Evolutionary conservation across 2,329 filamentous ascomycete species (phyloP).

Genomic region (Curvularia sp.): DNA sequence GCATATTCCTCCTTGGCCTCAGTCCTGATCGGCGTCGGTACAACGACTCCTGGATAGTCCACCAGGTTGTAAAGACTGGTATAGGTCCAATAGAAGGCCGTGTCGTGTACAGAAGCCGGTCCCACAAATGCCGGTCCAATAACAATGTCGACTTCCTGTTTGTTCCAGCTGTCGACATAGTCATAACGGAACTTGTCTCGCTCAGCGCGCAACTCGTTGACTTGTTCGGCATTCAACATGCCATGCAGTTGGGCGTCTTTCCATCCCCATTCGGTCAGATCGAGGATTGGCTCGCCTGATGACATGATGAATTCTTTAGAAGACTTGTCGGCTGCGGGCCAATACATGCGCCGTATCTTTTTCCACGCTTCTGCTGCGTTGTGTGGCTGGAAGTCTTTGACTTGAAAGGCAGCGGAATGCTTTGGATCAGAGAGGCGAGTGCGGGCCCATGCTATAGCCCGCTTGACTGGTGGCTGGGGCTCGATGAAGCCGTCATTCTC

Average conservation of each 20-base stretch:
- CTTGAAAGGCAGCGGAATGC: constrained; percentile 27
- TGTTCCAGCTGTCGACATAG: constrained; percentile 28
- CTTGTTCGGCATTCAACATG: constrained; percentile 20
- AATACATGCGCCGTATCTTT: constrained; percentile 55
- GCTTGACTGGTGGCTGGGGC: constrained; percentile 51
- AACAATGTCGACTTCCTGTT: constrained; percentile 32
- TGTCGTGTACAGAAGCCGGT: constrained; percentile 29
- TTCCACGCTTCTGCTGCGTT: constrained; percentile 39
- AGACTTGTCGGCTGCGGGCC: constrained; percentile 54
- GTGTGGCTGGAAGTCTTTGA: constrained; percentile 50
- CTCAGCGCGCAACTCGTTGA: constrained; percentile 17
- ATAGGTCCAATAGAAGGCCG: constrained; percentile 35
- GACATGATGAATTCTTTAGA: constrained; percentile 45
- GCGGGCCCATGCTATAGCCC: constrained; percentile 49
- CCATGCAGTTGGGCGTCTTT: constrained; percentile 16
- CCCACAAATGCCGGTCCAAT: constrained; percentile 32
- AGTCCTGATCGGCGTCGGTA: constrained; percentile 27
- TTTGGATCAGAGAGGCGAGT: constrained; percentile 17
- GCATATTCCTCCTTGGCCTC: constrained; percentile 25
- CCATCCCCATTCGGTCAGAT: constrained; percentile 49
- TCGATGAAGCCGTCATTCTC: constrained; percentile 49
- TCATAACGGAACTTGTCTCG: constrained; percentile 25
- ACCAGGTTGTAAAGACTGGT: constrained; percentile 30
- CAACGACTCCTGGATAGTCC: constrained; percentile 31
- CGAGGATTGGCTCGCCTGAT: constrained; percentile 56